Conservation (phyloP, 2,329 filamentous ascomycete genomes). For the Arachnomyces sp. region DNA sequence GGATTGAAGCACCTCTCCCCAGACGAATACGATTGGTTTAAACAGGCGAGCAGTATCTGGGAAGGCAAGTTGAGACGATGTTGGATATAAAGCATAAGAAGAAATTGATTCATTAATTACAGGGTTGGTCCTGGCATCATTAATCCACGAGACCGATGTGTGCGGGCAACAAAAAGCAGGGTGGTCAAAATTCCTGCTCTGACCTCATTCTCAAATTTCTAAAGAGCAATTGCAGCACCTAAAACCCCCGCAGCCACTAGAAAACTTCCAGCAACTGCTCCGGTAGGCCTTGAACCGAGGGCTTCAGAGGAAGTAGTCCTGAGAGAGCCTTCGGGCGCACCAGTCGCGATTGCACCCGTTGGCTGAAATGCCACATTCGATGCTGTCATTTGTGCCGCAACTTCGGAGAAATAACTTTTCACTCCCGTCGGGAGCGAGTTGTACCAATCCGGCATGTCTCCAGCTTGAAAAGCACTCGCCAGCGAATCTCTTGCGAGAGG, state of each 20-base stretch:
- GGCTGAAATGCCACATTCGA: not conserved
- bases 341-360: not conserved
- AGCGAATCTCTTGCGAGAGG: constrained; percentile 22
- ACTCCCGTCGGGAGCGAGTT: constrained; percentile 21
- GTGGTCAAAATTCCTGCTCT: too few relatives aligned
- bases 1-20: too few relatives aligned
- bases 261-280: constrained; percentile 1
- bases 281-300: not conserved
- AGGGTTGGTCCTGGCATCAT: not conserved
- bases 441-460: constrained; percentile 27
- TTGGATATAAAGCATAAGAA: not conserved
- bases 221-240: not conserved
- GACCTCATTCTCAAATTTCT: not conserved
- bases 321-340: not conserved
- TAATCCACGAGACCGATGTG: not conserved
- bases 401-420: constrained; percentile 19
- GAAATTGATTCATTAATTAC: not conserved
- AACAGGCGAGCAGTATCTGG: too few relatives aligned
- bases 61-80: not conserved
- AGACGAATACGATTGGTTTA: too few relatives aligned
- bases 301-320: not conserved
- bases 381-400: not conserved
- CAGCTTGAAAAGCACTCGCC: constrained; percentile 24
- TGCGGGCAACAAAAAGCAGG: not conserved
- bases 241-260: not conserved